Evolutionary conservation across 2,329 filamentous ascomycete genomes (phyloP).

Genomic region (Zasmidium citrigriseum): DNA sequence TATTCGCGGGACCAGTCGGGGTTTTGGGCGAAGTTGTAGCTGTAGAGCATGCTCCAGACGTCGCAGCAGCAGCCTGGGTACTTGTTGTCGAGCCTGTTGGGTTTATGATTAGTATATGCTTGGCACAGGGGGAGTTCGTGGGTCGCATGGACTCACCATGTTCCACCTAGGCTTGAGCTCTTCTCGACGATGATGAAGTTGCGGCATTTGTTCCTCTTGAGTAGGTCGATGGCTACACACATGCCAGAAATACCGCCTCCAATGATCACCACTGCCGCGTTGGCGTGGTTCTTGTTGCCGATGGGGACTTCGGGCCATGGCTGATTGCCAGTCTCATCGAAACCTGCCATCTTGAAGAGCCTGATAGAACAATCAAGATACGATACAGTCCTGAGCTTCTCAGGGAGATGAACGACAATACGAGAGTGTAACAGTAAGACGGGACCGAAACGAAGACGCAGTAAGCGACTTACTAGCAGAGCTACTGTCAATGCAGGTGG

Average conservation of each 20-base stretch:
- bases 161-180: slow-evolving; percentile 54
- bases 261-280: slow-evolving; percentile 59
- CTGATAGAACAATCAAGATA: neutral
- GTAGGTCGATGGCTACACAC: slow-evolving; percentile 59
- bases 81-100: slow-evolving; percentile 49
- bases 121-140: too few species aligned
- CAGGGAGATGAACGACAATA: too few species aligned
- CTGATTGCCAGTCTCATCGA: slow-evolving; percentile 38
- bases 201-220: slow-evolving; percentile 52
- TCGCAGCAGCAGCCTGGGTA: slow-evolving; percentile 51
- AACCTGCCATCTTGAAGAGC: neutral
- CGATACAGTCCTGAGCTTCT: neutral
- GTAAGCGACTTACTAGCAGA: neutral
- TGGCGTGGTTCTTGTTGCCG: slow-evolving; percentile 53
- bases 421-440: neutral
- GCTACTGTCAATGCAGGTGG: neutral
- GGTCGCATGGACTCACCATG: slow-evolving; percentile 40
- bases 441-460: neutral
- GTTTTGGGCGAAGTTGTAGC: slow-evolving; percentile 63
- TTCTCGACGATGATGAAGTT: slow-evolving; percentile 62
- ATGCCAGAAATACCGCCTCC: slow-evolving; percentile 51
- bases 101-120: neutral
- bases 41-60: slow-evolving; percentile 59
- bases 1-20: slow-evolving; percentile 60
- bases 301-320: slow-evolving; percentile 49